Conservation (phyloP, 192 early-diverging fungal genomes). For the Chytriomyces sp. region DNA sequence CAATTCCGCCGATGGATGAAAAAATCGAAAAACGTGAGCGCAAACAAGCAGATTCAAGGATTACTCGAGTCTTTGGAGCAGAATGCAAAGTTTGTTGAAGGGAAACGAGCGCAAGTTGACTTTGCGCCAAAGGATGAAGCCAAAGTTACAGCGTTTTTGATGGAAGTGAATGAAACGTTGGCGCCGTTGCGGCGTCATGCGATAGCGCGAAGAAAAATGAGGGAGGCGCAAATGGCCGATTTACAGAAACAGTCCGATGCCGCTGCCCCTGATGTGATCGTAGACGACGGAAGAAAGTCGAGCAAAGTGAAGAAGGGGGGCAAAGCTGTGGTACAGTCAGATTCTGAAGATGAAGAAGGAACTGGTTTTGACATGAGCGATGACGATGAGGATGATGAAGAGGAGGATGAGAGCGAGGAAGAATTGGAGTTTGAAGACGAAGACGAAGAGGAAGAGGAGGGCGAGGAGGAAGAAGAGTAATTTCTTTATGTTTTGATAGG, state of each 20-base stretch:
- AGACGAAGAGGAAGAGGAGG: conserved; percentile 34
- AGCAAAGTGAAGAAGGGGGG: conserved; percentile 27
- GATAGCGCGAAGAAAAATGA: conserved; percentile 37
- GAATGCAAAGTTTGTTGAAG: conserved; percentile 76
- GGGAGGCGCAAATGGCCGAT: conserved; percentile 43
- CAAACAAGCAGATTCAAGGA: conserved; percentile 81
- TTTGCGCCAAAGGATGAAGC: conserved; percentile 60
- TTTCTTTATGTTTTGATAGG: neutral
- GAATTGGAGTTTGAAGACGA: conserved; percentile 4
- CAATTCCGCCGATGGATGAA: conserved; percentile 86
- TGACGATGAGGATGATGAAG: conserved; percentile 46
- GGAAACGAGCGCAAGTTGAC: conserved; percentile 64
- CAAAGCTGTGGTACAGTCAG: neutral
- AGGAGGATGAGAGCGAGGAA: conserved; percentile 32
- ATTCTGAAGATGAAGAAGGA: conserved; percentile 23
- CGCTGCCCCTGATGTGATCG: conserved; percentile 13
- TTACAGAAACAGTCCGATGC: conserved; percentile 36
- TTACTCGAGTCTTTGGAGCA: conserved; percentile 83
- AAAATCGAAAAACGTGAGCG: conserved; percentile 73
- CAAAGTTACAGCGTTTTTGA: conserved; percentile 40
- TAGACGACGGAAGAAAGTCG: conserved; percentile 11
- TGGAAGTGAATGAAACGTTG: conserved; percentile 34
- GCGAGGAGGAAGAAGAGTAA: neutral
- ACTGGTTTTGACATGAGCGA: conserved; percentile 36
- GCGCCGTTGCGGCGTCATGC: conserved; percentile 51